Evolutionary conservation across 2,329 filamentous ascomycete genomes (phyloP).

Genomic region (Arthrobotrys conoides): DNA sequence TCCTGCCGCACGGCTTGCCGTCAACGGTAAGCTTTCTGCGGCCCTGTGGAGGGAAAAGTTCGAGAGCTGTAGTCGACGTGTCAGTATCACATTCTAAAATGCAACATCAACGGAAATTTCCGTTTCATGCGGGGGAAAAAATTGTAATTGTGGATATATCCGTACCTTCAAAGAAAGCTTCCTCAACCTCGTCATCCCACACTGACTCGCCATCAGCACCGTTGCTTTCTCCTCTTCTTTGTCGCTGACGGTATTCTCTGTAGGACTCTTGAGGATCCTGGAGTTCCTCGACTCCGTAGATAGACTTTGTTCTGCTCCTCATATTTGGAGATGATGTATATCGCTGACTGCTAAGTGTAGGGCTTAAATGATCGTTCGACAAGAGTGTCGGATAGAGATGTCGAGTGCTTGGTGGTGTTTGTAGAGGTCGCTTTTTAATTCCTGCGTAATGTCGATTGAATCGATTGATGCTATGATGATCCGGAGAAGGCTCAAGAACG

Average conservation of each 20-base stretch:
- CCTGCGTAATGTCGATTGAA: slow-evolving; percentile 58
- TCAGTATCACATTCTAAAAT: slow-evolving; percentile 33
- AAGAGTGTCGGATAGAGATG: slow-evolving; percentile 58
- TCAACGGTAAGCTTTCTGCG: slow-evolving; percentile 77
- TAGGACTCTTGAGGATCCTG: slow-evolving; percentile 75
- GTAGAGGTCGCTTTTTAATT: slow-evolving; percentile 55
- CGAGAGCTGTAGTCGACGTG: slow-evolving; percentile 70
- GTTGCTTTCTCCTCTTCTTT: slow-evolving; percentile 73
- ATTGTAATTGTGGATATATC: slow-evolving; percentile 36
- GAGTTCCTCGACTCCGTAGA: slow-evolving; percentile 58
- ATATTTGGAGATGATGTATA: slow-evolving; percentile 59
- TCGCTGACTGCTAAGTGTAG: slow-evolving; percentile 56
- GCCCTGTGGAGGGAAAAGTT: slow-evolving; percentile 77
- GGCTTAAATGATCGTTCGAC: slow-evolving; percentile 60
- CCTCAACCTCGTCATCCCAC: slow-evolving; percentile 76
- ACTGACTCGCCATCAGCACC: slow-evolving; percentile 74
- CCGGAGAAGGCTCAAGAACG: slow-evolving; percentile 59
- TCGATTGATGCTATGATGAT: slow-evolving; percentile 50
- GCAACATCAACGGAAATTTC: slow-evolving; percentile 20
- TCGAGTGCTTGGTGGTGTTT: slow-evolving; percentile 40
- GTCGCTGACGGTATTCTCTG: slow-evolving; percentile 76
- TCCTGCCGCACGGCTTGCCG: slow-evolving; percentile 76
- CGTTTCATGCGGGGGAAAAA: slow-evolving; percentile 6
- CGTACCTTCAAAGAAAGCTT: slow-evolving; percentile 78
- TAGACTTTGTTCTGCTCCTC: slow-evolving; percentile 59